Percentiles rank a stretch among this genome's conserved stretches.
Conservation (phyloP, 2,329 filamentous ascomycete genomes). For the Fusarium succisae region DNA sequence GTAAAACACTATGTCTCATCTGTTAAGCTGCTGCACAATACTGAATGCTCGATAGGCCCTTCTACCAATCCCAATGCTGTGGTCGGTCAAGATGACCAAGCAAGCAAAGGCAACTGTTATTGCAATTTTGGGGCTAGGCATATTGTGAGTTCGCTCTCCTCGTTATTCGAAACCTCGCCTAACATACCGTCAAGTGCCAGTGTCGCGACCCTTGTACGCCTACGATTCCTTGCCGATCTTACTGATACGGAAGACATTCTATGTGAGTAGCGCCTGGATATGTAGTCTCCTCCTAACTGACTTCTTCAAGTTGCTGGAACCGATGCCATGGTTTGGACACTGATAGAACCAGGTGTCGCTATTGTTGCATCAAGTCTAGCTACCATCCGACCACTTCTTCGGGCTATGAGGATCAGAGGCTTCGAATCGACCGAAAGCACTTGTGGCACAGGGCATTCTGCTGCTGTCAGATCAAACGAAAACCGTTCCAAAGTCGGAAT, state of each 20-base stretch:
- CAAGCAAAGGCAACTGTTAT: constrained; percentile 63
- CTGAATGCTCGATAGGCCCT: constrained; percentile 51
- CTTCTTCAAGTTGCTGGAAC: constrained; percentile 55
- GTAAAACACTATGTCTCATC: constrained; percentile 14
- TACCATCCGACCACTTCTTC: constrained; percentile 64
- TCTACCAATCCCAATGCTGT: constrained; percentile 63
- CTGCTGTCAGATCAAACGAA: constrained; percentile 37
- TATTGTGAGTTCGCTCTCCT: constrained; percentile 53
- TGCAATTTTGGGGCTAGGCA: constrained; percentile 58
- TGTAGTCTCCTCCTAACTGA: constrained; percentile 21
- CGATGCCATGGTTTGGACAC: constrained; percentile 64
- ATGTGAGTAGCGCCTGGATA: constrained; percentile 48
- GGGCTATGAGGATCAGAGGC: constrained; percentile 57
- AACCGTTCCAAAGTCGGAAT: constrained; percentile 23
- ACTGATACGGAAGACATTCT: constrained; percentile 57
- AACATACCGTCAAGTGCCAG: constrained; percentile 54
- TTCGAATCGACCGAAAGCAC: constrained; percentile 55
- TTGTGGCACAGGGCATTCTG: constrained; percentile 44
- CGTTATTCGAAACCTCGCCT: background rate
- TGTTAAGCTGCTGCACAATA: background rate
- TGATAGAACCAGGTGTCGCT: constrained; percentile 65
- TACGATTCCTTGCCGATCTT: constrained; percentile 59
- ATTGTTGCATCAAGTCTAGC: constrained; percentile 64
- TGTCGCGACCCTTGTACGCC: constrained; percentile 62
- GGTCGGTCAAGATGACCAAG: constrained; percentile 62